Percentiles rank a stretch among this genome's conserved stretches.
These are phyloP conservation scores for Rhodamnia argentea DNA, from an alignment of 345 rosid genomes.

Conservation along the genomic window DNA sequence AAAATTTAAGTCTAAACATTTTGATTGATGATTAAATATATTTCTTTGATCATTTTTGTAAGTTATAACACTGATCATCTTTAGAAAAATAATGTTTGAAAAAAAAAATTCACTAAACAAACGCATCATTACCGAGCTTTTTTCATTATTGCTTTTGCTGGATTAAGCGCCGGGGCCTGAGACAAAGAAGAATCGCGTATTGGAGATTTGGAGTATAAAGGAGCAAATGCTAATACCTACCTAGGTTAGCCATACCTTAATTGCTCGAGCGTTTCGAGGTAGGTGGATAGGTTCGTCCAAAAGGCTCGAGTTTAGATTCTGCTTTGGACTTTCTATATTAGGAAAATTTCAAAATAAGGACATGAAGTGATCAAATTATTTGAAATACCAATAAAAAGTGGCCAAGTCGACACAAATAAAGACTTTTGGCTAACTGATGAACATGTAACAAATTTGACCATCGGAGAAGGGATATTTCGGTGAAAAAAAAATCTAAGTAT, in stretches of 20 bases:
- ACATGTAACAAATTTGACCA: too few species aligned
- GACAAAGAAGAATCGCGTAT: background rate
- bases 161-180: background rate
- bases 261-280: background rate
- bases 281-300: background rate
- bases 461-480: too few species aligned
- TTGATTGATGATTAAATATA: background rate
- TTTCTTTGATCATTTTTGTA: background rate
- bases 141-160: background rate
- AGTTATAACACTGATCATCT: background rate
- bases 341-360: too few species aligned
- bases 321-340: background rate
- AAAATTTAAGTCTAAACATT: background rate
- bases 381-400: too few species aligned
- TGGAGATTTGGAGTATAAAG: background rate
- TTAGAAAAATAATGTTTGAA: background rate
- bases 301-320: background rate
- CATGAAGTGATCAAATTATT: too few species aligned
- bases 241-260: background rate
- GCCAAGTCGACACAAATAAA: too few species aligned
- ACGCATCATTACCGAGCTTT: background rate
- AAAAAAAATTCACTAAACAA: background rate
- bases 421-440: too few species aligned
- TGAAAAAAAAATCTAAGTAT: too few species aligned
- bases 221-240: background rate